Evolutionary conservation across 2,329 filamentous ascomycete species (phyloP).

Genomic region (Trichothecium sympodiale): DNA sequence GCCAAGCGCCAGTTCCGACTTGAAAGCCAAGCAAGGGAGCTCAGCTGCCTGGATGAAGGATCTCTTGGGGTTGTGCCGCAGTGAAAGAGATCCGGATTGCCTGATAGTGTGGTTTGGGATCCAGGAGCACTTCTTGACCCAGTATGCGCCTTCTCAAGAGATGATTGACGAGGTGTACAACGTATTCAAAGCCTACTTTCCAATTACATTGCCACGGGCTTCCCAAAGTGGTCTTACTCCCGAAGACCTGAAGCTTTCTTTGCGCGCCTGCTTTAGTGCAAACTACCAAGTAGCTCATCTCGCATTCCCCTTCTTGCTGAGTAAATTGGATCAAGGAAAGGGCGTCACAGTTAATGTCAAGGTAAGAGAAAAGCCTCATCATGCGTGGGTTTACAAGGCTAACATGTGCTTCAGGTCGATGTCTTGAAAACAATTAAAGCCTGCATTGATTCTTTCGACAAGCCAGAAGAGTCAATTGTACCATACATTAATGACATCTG

Average conservation of each 20-base stretch:
- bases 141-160: slow-evolving; percentile 32
- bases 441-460: slow-evolving; percentile 37
- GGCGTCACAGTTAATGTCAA: slow-evolving; percentile 48
- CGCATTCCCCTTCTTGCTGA: slow-evolving; percentile 41
- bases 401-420: slow-evolving; percentile 28
- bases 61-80: slow-evolving; percentile 38
- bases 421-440: slow-evolving; percentile 44
- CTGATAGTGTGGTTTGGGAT: slow-evolving; percentile 47
- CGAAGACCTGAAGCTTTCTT: slow-evolving; percentile 41
- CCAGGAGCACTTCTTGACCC: slow-evolving; percentile 30
- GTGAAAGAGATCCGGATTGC: slow-evolving; percentile 46
- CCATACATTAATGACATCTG: slow-evolving; percentile 42
- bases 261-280: slow-evolving; percentile 43
- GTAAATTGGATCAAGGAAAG: slow-evolving; percentile 48
- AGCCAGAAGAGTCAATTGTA: slow-evolving; percentile 32
- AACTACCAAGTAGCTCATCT: slow-evolving; percentile 32
- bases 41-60: slow-evolving; percentile 35
- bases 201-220: slow-evolving; percentile 42
- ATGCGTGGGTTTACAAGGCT: slow-evolving; percentile 4
- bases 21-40: slow-evolving; percentile 31
- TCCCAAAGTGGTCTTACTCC: slow-evolving; percentile 42
- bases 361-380: slow-evolving; percentile 15
- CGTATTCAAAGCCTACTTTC: slow-evolving; percentile 48
- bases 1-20: slow-evolving; percentile 28
- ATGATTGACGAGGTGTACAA: slow-evolving; percentile 40